Percentiles rank a stretch among this genome's conserved stretches.
These are phyloP conservation scores for Henckelia pumila DNA, from an alignment of 257 asterid species.

Conservation along the genomic window DNA sequence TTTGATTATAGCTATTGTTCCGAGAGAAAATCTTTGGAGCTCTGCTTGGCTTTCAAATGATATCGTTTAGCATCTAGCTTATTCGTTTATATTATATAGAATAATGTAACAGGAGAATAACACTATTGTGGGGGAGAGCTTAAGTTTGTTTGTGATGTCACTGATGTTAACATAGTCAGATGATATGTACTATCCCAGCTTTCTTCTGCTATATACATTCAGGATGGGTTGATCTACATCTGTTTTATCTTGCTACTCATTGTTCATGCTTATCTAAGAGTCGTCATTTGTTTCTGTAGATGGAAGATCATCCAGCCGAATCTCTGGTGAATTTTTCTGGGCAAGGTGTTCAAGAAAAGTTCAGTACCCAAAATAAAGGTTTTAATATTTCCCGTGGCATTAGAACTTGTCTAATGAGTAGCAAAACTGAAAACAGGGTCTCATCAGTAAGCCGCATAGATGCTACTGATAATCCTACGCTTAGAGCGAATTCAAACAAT, in stretches of 20 bases:
- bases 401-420: slow-evolving; percentile 35
- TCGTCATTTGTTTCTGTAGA: slow-evolving; percentile 41
- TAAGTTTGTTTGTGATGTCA: slow-evolving; percentile 9
- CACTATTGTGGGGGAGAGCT: neutral
- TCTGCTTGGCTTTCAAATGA: slow-evolving; percentile 17
- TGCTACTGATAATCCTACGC: slow-evolving; percentile 34
- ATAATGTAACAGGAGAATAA: neutral
- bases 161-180: neutral
- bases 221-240: slow-evolving; percentile 17
- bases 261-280: slow-evolving; percentile 24
- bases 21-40: slow-evolving; percentile 1
- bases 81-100: neutral
- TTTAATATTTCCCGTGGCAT: slow-evolving; percentile 32
- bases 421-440: slow-evolving; percentile 38
- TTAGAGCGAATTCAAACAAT: slow-evolving; percentile 35
- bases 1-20: neutral
- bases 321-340: slow-evolving; percentile 49
- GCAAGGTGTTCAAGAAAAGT: slow-evolving; percentile 38
- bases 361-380: slow-evolving; percentile 37
- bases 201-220: slow-evolving; percentile 18
- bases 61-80: neutral
- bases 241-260: slow-evolving; percentile 4
- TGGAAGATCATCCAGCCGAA: slow-evolving; percentile 80
- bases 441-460: slow-evolving; percentile 38
- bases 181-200: neutral